Evolutionary conservation across 2,329 filamentous ascomycete genomes (phyloP).

Genomic region (Passalora sequoiae): DNA sequence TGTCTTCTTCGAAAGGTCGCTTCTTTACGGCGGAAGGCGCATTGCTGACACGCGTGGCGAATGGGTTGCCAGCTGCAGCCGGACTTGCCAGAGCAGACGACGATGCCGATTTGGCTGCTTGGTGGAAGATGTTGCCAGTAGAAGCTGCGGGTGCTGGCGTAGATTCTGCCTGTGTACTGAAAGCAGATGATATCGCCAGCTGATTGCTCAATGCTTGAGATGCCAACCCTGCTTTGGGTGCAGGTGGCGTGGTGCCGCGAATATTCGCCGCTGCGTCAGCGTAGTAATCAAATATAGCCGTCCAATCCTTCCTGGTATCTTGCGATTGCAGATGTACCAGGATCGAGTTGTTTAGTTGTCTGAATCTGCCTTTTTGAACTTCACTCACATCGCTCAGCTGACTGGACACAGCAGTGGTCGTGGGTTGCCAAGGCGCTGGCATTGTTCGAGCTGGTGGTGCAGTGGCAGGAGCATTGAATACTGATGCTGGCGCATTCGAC

Average conservation of each 20-base stretch:
- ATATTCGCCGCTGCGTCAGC: conserved; percentile 24
- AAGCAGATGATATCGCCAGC: not conserved
- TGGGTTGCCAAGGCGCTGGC: not conserved
- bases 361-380: conserved; percentile 16
- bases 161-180: not conserved
- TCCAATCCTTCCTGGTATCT: conserved; percentile 28
- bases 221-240: not conserved
- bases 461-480: conserved; percentile 14
- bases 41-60: too few species aligned
- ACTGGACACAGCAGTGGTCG: not conserved
- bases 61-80: conserved; percentile 10
- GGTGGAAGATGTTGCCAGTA: conserved; percentile 9
- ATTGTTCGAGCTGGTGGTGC: conserved; percentile 12
- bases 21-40: conserved; percentile 26
- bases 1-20: conserved; percentile 23
- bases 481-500: conserved; percentile 8
- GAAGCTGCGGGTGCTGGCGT: conserved; percentile 1
- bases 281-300: conserved; percentile 26
- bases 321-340: conserved; percentile 24
- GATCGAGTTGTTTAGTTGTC: conserved; percentile 27
- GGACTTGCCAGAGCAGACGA: conserved; percentile 17
- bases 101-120: conserved; percentile 8
- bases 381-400: not conserved
- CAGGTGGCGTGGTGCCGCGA: conserved; percentile 9
- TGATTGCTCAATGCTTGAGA: not conserved